Base-by-base conservation (phyloP, 257 asterid genomes). In the Salvia splendens region DNA sequence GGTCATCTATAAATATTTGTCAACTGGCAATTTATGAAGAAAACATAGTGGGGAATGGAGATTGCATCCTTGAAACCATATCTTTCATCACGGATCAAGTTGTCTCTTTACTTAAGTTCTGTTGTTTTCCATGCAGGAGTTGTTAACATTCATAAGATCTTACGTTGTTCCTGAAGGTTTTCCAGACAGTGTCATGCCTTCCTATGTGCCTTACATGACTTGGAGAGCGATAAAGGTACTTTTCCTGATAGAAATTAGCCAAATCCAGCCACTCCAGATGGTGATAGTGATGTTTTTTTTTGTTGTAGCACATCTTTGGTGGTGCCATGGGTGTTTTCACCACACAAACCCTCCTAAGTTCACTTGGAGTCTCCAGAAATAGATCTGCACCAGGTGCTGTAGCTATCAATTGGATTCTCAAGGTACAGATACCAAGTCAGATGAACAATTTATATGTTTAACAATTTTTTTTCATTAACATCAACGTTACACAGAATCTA, bases 301-400 rank as follows among this genome's bases (percentile, higher is more conserved):
- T 1, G 45, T 33, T 78, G 81, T 73, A 94, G 98, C 95, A 94
- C 85, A 89, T 94, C 75, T 91, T 91, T 59, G 99, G 99, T n/a
- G 99, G 99, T 75, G 99, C 98, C 46, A 94, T 94, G 96, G 88
- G 99, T 66, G 99, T 91, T 69, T 94, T 94, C 72, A 94, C 99
- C 4, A 94, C 97, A n/a, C 97, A 91, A 76, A 82, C 99, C 48
- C 96, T 94, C 52, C 81, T 94, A 64, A 71, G 77, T 56, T 94
- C 99, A 5, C 89, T 94, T 47, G 99, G 99, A 76, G 87, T 91
- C 55, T 81, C 93, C 62, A 77, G 80, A 77, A 86, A 78, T 75
- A 79, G 45, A 54, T 62, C 90, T 53, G 80, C 81, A 53, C 92
- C 91, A 28, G 86, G 98, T 67, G 99, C 99, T 56, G 87, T 94